Percentiles rank a stretch among this genome's conserved stretches.
Evolutionary conservation across 768 basidiomycete species (phyloP).

Genomic region (Trametes maxima): DNA sequence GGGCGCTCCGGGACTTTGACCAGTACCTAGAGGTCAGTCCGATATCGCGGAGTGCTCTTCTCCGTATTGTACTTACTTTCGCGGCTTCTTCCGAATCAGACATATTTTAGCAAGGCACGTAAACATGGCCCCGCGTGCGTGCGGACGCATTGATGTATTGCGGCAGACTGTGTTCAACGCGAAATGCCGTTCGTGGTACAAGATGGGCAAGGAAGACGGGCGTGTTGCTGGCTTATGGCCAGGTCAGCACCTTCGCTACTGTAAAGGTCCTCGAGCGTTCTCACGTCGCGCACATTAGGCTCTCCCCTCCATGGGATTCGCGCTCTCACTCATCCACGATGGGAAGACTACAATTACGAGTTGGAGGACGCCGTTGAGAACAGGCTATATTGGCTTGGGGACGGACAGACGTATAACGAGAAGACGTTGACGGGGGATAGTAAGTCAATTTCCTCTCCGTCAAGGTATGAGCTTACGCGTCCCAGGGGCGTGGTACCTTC

Average conservation of each 20-base stretch:
- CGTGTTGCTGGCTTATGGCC: constrained; percentile 62
- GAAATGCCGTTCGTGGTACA: constrained; percentile 66
- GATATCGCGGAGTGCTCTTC: not conserved
- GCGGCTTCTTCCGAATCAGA: constrained; percentile 32
- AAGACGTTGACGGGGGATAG: constrained; percentile 39
- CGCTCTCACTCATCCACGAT: constrained; percentile 53
- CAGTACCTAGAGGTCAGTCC: constrained; percentile 53
- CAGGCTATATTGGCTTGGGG: constrained; percentile 59
- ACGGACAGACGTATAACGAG: constrained; percentile 57
- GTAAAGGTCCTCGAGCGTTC: not conserved
- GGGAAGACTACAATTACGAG: constrained; percentile 64
- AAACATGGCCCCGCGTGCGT: not conserved
- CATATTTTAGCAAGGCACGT: constrained; percentile 48
- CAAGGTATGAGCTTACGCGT: too few relatives aligned
- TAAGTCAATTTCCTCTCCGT: not conserved
- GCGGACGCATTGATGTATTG: not conserved
- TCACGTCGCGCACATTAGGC: constrained; percentile 32
- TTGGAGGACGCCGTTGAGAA: constrained; percentile 45
- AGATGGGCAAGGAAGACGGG: constrained; percentile 56
- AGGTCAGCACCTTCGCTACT: constrained; percentile 37
- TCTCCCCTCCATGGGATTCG: constrained; percentile 51
- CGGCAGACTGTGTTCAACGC: constrained; percentile 57
- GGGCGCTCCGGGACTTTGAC: constrained; percentile 65
- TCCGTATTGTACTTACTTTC: not conserved
- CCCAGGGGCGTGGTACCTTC: not conserved